Base-by-base conservation (phyloP, 2,329 filamentous ascomycete species). In the Apiospora kogelbergensis region DNA sequence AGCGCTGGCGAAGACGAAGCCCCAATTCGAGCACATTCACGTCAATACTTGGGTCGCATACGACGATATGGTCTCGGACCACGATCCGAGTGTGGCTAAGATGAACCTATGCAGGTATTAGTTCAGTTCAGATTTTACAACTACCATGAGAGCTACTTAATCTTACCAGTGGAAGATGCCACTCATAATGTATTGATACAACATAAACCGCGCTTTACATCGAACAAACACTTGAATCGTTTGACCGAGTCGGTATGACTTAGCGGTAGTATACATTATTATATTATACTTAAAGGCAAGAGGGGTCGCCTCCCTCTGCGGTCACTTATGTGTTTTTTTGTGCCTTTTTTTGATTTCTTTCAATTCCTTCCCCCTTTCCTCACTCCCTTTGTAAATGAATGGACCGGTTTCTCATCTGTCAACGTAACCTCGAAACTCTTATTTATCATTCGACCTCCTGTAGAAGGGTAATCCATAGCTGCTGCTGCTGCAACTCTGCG, bases 11-110 rank as follows among this genome's bases (percentile, higher is more conserved):
- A 76, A 76, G 37, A 75, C 78, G 4, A 76, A 76, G 44, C 79
- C 83, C 20, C 78, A 82, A 74, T 88, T 88, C 72, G 88, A 93
- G 82, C 90, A 93, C 78, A 75, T 93, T 33, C 91, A 93, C 80
- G 81, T 93, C 66, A 93, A 92, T 78, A 89, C 90, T 3, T 93
- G 91, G 91, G 84, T 87, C 65, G 79, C 82, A 40, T 84, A 79
- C 70, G 84, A 81, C 40, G 86, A 86, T 67, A 82, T 87, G 77
- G 85, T 88, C 26, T 90, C 86, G 66, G 91, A 93, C 76, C 91
- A 93, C 76, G 91, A 93, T 74, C 91, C 91, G 0, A 89, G 85
- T 63, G 86, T 93, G 20, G 90, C 87, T 3, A 82, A 80, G 78
- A 80, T 93, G 69, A 84, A 91, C 76, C 78, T 93, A 4, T 93